A percentile compares a stretch with the other conserved stretches of the same genome.
Conservation (phyloP, 441 rosid genomes). For the Croton setiger region DNA sequence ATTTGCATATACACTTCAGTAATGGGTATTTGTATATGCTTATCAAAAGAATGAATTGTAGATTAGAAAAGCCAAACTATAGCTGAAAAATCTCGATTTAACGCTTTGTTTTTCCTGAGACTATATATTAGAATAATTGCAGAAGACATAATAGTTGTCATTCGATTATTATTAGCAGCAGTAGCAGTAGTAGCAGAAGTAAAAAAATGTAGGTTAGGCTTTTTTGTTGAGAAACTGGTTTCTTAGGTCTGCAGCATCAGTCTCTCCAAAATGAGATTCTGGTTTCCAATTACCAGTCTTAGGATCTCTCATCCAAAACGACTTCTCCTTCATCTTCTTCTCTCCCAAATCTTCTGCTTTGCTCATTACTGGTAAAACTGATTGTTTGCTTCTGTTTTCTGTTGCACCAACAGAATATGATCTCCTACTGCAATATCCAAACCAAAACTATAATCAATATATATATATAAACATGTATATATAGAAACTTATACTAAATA, state of each 20-base stretch:
- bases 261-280: slow-evolving; percentile 38
- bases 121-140: no score
- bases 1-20: no score
- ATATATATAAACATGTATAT: no score
- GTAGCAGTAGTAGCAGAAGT: no score
- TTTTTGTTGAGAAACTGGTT: slow-evolving; percentile 31
- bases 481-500: no score
- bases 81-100: no score
- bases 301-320: slow-evolving; percentile 56
- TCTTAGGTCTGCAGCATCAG: slow-evolving; percentile 41
- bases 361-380: slow-evolving; percentile 9
- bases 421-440: slow-evolving; percentile 11
- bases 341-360: slow-evolving; percentile 13
- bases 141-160: not conserved
- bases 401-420: slow-evolving; percentile 19
- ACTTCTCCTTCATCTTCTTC: slow-evolving; percentile 13
- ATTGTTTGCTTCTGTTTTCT: slow-evolving; percentile 19
- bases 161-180: not conserved
- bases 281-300: slow-evolving; percentile 60
- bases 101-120: no score
- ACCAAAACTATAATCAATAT: not conserved
- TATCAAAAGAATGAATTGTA: no score
- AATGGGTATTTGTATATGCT: no score
- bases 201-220: not conserved
- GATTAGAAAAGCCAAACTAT: no score